phyloP scores from a whole-genome alignment of 352 stramenopile species.

The Pythium biforme region DNA sequence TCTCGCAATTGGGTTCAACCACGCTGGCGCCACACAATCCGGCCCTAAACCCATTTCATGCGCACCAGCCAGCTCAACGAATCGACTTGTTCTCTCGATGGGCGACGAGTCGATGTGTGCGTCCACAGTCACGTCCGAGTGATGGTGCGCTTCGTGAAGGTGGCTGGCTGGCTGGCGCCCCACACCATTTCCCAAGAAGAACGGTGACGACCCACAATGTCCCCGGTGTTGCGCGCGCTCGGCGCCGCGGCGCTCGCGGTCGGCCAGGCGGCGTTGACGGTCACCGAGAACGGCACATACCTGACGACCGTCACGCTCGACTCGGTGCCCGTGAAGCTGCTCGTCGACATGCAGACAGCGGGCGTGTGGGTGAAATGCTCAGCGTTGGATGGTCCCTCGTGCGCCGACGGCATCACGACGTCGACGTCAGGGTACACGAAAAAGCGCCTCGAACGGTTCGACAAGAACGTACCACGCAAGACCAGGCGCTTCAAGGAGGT shows the following conservation, averaged over 20 bases:
- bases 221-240: not conserved
- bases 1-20: too few relatives aligned
- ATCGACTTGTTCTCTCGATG: too few relatives aligned
- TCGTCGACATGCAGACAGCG: not conserved
- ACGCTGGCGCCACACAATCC: too few relatives aligned
- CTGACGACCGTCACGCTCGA: slow-evolving; percentile 4
- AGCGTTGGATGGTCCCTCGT: slow-evolving; percentile 1
- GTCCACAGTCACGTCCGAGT: too few relatives aligned
- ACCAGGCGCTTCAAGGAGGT: not conserved
- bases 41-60: too few relatives aligned
- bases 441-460: not conserved
- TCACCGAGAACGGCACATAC: slow-evolving; percentile 16
- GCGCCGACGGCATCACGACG: not conserved
- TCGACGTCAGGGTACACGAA: not conserved
- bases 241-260: slow-evolving; percentile 1
- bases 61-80: too few relatives aligned
- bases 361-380: slow-evolving; percentile 12
- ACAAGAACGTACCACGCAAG: not conserved
- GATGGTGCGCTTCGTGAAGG: too few relatives aligned
- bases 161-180: too few relatives aligned
- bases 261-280: not conserved
- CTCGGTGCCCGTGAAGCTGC: not conserved
- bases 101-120: too few relatives aligned
- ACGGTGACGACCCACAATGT: not conserved
- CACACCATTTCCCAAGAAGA: too few relatives aligned